These are phyloP conservation scores for Rhizophora apiculata DNA, from an alignment of 345 rosid species.

Conservation along the genomic window DNA sequence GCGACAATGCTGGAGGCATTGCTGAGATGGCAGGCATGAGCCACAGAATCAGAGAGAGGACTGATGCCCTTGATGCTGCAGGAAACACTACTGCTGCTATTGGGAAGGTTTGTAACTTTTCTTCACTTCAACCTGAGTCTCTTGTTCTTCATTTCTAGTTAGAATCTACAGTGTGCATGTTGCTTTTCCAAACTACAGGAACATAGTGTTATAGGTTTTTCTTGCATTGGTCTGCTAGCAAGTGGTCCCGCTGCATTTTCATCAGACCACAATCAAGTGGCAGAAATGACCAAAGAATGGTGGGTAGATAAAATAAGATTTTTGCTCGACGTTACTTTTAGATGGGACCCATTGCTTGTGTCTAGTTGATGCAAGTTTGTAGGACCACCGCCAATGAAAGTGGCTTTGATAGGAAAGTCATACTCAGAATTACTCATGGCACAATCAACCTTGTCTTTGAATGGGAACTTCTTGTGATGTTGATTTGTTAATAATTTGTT, in stretches of 20 bases:
- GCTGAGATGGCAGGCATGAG: slow-evolving; percentile 95
- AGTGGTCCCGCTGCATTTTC: neutral
- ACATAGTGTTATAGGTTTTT: neutral
- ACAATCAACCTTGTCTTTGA: neutral
- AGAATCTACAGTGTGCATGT: neutral
- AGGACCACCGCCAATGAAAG: neutral
- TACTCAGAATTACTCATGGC: neutral
- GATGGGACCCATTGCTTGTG: neutral
- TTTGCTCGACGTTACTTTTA: too few species aligned
- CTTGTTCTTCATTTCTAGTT: neutral
- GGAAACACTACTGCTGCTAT: slow-evolving; percentile 88
- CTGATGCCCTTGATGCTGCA: slow-evolving; percentile 86
- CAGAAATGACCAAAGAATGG: neutral
- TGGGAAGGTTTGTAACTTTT: slow-evolving; percentile 50
- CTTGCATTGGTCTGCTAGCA: neutral
- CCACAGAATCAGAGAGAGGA: slow-evolving; percentile 74
- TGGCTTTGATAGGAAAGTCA: neutral
- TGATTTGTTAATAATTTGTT: neutral
- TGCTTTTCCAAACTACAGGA: neutral
- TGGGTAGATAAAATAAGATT: too few species aligned
- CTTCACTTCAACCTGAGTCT: neutral
- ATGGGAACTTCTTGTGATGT: neutral
- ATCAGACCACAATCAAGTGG: neutral
- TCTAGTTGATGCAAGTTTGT: neutral
- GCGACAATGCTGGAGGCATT: slow-evolving; percentile 84